Evolutionary conservation across 1,139 yeast genomes (phyloP).

Genomic region (Candida glucosophila): DNA sequence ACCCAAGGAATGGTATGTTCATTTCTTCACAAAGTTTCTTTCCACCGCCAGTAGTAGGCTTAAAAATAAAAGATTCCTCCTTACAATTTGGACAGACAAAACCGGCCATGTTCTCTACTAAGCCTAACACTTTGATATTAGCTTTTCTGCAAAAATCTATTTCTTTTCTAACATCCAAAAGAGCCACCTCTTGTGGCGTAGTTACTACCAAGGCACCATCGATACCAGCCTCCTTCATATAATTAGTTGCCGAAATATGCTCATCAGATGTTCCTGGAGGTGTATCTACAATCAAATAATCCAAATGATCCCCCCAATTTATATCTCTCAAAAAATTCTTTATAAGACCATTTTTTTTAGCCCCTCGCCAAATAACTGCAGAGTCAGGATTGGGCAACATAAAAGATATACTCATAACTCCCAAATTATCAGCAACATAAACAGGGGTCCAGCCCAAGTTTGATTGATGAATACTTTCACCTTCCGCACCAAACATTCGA

Average conservation of each 20-base stretch:
- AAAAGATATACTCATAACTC: constrained; percentile 91
- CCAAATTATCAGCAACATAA: constrained; percentile 88
- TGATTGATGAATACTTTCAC: constrained; percentile 81
- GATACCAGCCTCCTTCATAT: constrained; percentile 81
- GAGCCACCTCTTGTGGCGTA: constrained; percentile 96
- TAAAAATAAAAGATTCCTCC: constrained; percentile 84
- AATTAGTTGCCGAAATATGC: constrained; percentile 82
- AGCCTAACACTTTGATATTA: constrained; percentile 72
- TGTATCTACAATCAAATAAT: constrained; percentile 86
- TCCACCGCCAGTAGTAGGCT: constrained; percentile 97
- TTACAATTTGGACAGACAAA: constrained; percentile 94
- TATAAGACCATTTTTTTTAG: constrained; percentile 86
- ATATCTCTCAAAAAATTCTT: constrained; percentile 93
- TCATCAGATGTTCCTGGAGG: constrained; percentile 99
- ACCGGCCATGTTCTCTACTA: constrained; percentile 97
- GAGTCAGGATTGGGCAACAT: constrained; percentile 92
- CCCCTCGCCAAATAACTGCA: constrained; percentile 96
- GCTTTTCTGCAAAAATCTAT: constrained; percentile 93
- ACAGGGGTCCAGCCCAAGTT: constrained; percentile 96
- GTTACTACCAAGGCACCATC: constrained; percentile 96
- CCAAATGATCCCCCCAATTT: constrained; percentile 84
- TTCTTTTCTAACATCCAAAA: constrained; percentile 91
- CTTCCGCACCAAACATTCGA: constrained; percentile 85
- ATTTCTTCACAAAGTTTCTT: constrained; percentile 71
- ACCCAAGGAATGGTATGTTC: constrained; percentile 71